These are phyloP conservation scores for Diaporthe batatas DNA, from an alignment of 2,329 filamentous ascomycete species.

Conservation along the genomic window DNA sequence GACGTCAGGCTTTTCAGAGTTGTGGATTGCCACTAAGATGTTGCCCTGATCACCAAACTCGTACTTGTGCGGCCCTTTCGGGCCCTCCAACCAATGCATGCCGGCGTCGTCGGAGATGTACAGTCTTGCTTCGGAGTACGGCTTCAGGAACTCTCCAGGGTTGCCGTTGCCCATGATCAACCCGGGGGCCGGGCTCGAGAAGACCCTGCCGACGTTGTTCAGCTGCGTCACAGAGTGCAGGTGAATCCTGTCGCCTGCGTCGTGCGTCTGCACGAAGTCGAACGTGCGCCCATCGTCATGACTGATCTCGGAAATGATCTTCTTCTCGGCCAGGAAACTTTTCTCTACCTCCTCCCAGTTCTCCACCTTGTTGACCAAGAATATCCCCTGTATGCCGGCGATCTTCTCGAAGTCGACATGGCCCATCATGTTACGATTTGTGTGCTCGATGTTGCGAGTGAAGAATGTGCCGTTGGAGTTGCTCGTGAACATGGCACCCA, in stretches of 20 bases:
- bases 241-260: conserved; percentile 76
- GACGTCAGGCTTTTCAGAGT: conserved; percentile 74
- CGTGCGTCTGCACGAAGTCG: conserved; percentile 74
- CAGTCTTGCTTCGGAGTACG: conserved; percentile 80
- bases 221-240: conserved; percentile 93
- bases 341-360: conserved; percentile 84
- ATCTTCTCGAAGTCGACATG: conserved; percentile 97
- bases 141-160: conserved; percentile 79
- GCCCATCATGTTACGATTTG: conserved; percentile 82
- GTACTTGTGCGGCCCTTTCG: conserved; percentile 90
- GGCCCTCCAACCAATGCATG: conserved; percentile 81
- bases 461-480: conserved; percentile 99
- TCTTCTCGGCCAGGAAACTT: conserved; percentile 67
- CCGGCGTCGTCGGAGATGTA: conserved; percentile 95
- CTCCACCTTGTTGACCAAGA: conserved; percentile 88
- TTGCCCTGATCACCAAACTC: conserved; percentile 96
- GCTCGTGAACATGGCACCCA: conserved; percentile 93
- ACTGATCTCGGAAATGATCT: conserved; percentile 84
- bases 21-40: conserved; percentile 84
- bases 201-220: conserved; percentile 85
- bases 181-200: conserved; percentile 93
- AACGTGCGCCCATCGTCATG: conserved; percentile 96
- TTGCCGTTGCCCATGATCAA: conserved; percentile 96
- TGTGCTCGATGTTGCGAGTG: conserved; percentile 90
- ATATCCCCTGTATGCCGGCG: conserved; percentile 89